A percentile compares a stretch with the other conserved stretches of the same genome.
phyloP scores from a whole-genome alignment of 1,139 yeast genomes.

The Candida frijolesensis region DNA sequence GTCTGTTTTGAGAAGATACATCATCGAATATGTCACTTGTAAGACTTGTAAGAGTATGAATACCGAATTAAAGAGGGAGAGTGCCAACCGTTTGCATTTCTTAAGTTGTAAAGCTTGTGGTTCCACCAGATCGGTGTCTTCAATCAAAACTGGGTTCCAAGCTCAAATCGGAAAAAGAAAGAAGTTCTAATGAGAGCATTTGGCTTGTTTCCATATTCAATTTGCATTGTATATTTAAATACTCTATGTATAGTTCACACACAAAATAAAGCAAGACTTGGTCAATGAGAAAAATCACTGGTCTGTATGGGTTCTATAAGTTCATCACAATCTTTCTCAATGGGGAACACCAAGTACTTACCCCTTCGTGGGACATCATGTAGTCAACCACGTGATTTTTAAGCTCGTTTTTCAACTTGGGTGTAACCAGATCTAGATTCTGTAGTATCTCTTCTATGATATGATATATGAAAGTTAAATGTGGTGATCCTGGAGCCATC shows the following conservation, averaged over 20 bases:
- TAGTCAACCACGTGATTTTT: conserved; percentile 40
- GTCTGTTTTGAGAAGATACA: conserved; percentile 93
- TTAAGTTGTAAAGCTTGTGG: conserved; percentile 98
- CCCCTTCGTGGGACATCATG: conserved; percentile 54
- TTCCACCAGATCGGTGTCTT: conserved; percentile 93
- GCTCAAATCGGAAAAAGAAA: conserved; percentile 86
- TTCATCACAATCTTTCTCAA: conserved; percentile 44
- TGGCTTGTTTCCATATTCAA: background rate
- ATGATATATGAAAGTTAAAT: conserved; percentile 22
- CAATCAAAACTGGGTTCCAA: conserved; percentile 99
- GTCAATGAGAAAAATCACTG: conserved; percentile 7
- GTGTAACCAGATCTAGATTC: conserved; percentile 1
- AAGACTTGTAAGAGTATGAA: conserved; percentile 98
- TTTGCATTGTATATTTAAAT: conserved; percentile 11
- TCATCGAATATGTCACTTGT: conserved; percentile 96
- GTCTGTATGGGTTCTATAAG: conserved; percentile 5
- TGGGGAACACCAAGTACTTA: conserved; percentile 59
- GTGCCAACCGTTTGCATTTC: conserved; percentile 94
- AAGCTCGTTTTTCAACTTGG: conserved; percentile 12
- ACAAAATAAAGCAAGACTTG: conserved; percentile 9
- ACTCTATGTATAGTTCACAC: conserved; percentile 10
- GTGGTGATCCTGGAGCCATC: conserved; percentile 14
- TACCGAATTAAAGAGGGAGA: conserved; percentile 93
- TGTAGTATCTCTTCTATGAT: conserved; percentile 14
- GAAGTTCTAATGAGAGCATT: conserved; percentile 35